phyloP scores from a whole-genome alignment of 2,329 filamentous ascomycete species.

The Corinectria fuckeliana region DNA sequence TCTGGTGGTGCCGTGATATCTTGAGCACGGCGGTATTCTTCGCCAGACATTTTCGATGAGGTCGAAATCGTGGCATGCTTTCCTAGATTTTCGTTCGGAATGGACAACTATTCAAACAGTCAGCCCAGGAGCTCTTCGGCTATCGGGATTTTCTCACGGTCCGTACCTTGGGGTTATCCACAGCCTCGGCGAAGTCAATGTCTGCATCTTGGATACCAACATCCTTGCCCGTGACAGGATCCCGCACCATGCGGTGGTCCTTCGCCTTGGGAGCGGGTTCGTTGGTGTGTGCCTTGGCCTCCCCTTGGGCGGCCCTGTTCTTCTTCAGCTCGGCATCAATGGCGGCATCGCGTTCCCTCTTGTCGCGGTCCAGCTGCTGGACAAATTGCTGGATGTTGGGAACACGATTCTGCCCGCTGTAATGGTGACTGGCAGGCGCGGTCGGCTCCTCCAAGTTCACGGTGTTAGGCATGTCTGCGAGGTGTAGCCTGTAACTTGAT shows the following conservation, averaged over 20 bases:
- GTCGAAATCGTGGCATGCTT: constrained; percentile 77
- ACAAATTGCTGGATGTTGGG: constrained; percentile 89
- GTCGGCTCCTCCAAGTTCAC: constrained; percentile 51
- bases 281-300: constrained; percentile 53
- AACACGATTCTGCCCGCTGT: constrained; percentile 82
- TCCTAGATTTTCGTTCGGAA: constrained; percentile 88
- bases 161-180: constrained; percentile 72
- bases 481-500: constrained; percentile 1
- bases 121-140: background rate
- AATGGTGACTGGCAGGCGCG: constrained; percentile 67
- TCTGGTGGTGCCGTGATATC: constrained; percentile 92
- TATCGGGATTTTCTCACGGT: too few relatives aligned
- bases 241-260: constrained; percentile 75
- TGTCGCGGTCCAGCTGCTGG: constrained; percentile 77
- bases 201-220: constrained; percentile 86
- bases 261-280: constrained; percentile 46
- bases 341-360: constrained; percentile 73
- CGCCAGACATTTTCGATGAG: constrained; percentile 71
- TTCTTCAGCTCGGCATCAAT: constrained; percentile 65
- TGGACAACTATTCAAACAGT: constrained; percentile 67
- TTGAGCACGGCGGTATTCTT: constrained; percentile 84
- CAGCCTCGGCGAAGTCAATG: constrained; percentile 70
- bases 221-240: constrained; percentile 86
- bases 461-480: constrained; percentile 13
- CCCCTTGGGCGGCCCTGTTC: constrained; percentile 43